Conservation (phyloP, 2,329 filamentous ascomycete genomes). For the Clarireedia homoeocarpa region DNA sequence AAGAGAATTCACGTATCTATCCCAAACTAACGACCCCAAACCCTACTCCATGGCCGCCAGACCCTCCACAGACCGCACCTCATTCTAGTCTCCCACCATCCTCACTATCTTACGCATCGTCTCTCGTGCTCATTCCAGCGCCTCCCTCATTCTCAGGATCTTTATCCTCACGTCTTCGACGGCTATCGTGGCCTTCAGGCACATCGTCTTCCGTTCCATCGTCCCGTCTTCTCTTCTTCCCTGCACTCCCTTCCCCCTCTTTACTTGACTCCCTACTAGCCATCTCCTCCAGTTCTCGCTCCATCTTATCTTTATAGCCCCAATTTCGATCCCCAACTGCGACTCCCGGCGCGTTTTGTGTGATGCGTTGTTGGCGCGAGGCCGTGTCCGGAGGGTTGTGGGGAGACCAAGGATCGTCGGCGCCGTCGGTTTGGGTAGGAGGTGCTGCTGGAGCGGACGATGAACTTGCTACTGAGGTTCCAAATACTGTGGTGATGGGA, state of each 20-base stretch:
- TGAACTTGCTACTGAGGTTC: no score
- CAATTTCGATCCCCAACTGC: not conserved
- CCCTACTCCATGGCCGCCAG: no score
- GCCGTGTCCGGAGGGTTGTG: not conserved
- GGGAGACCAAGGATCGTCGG: conserved; percentile 3
- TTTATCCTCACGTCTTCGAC: no score
- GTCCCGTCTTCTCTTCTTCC: not conserved
- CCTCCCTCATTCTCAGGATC: no score
- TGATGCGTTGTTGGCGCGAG: not conserved
- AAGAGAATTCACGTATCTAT: not conserved
- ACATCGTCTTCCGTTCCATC: not conserved
- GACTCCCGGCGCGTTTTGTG: not conserved
- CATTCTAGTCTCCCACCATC: no score
- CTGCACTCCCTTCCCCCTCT: not conserved
- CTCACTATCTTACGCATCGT: no score
- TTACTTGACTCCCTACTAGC: not conserved
- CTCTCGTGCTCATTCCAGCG: not conserved
- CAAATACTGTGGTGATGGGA: no score
- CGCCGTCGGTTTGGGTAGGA: not conserved
- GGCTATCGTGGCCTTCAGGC: not conserved
- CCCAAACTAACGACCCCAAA: no score
- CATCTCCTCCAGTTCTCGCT: not conserved
- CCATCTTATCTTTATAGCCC: conserved; percentile 7
- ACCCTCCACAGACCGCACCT: no score
- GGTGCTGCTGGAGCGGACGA: no score